Evolutionary conservation across 768 basidiomycete genomes (phyloP).

Genomic region (Amanita fuliginea): DNA sequence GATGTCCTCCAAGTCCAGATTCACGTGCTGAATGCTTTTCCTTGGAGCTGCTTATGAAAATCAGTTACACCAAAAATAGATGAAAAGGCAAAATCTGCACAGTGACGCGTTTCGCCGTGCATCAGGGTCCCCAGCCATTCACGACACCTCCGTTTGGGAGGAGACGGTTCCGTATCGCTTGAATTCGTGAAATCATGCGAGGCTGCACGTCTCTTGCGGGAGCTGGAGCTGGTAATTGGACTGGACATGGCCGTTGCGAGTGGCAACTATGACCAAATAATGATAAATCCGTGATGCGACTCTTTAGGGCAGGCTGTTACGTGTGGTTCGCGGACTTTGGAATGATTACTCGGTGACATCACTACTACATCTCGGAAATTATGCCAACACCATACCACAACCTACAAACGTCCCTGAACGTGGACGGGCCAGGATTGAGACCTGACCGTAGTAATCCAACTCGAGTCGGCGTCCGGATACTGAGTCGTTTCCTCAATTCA

Average conservation of each 20-base stretch:
- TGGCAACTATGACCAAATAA: neutral
- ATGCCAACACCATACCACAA: too few relatives aligned
- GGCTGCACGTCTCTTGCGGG: constrained; percentile 18
- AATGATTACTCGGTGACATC: too few relatives aligned
- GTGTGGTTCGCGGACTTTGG: neutral
- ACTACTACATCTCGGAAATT: too few relatives aligned
- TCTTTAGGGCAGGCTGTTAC: constrained; percentile 1
- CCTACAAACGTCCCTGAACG: too few relatives aligned
- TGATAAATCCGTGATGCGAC: neutral
- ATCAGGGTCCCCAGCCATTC: neutral
- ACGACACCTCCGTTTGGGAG: neutral
- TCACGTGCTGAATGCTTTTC: constrained; percentile 9
- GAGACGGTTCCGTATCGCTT: neutral
- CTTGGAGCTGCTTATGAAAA: constrained; percentile 6
- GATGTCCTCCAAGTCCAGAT: constrained; percentile 14
- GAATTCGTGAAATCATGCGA: neutral
- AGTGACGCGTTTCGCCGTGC: neutral
- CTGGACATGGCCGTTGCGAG: constrained; percentile 1
- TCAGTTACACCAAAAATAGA: neutral
- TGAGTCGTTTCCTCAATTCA: neutral
- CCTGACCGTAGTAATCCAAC: neutral
- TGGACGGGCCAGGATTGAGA: constrained; percentile 1
- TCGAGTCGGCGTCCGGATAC: neutral
- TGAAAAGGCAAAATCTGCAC: too few relatives aligned
- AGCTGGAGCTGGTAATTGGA: constrained; percentile 9